phyloP scores from a whole-genome alignment of 768 basidiomycete species.

The Suillus alpinus region DNA sequence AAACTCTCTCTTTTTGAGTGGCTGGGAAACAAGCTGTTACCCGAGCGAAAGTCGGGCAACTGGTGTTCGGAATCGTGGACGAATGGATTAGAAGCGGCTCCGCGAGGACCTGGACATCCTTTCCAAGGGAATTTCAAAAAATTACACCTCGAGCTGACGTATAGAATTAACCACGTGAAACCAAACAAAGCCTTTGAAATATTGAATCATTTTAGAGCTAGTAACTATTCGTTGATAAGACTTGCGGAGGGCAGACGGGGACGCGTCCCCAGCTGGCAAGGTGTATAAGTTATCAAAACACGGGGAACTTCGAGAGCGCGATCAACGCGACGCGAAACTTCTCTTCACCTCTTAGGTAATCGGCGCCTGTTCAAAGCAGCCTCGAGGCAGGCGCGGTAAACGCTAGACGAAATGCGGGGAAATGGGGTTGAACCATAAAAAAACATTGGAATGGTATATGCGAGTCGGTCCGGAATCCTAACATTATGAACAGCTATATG shows the following conservation, averaged over 20 bases:
- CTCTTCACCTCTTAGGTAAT: not conserved
- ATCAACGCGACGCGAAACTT: not conserved
- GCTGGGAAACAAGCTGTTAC: conserved; percentile 2
- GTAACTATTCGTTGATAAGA: not conserved
- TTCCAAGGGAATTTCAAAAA: not conserved
- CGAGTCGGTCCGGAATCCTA: conserved; percentile 6
- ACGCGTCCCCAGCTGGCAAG: not conserved
- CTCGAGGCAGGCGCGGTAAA: not conserved
- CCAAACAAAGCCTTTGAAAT: not conserved
- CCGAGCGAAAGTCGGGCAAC: not conserved
- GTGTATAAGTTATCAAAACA: not conserved
- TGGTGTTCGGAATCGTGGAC: not conserved
- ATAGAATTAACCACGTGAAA: not conserved
- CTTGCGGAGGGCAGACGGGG: no score
- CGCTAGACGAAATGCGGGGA: conserved; percentile 2
- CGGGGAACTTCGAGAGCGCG: not conserved
- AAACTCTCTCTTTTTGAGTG: not conserved
- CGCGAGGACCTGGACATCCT: not conserved
- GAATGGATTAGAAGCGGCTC: not conserved
- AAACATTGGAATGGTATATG: conserved; percentile 6
- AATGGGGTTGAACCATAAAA: conserved; percentile 8
- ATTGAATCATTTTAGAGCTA: not conserved
- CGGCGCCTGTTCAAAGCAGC: not conserved
- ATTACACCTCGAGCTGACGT: not conserved
- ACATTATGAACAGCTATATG: conserved; percentile 12